Base-by-base conservation (phyloP, 2,329 filamentous ascomycete genomes). In the Trichoderma gracile region DNA sequence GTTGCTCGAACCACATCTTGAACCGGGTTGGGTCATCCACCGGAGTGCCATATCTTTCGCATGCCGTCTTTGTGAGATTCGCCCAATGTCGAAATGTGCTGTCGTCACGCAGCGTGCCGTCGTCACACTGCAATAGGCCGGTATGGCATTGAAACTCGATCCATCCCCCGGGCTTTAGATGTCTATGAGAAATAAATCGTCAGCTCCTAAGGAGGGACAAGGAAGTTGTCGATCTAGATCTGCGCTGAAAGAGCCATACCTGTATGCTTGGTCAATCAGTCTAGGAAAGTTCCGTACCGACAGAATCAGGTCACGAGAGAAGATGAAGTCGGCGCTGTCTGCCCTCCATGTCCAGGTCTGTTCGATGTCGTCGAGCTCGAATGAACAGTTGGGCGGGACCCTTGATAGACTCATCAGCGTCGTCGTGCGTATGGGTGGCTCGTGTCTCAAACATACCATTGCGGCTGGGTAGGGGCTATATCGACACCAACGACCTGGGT, bases 1-100 rank as follows among this genome's bases (percentile, higher is more conserved):
- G 79, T n/a, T 80, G 78, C 17, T 73, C 71, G 64, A 86, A 74
- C 65, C 77, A 76, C n/a, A 58, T 43, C 53, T 69, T 70, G 65
- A 69, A 74, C 9, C 67, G 65, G n/a, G 67, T 65, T 1, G 71
- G 72, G 23, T 71, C 71, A 57, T 69, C 68, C 10, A 74, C 65
- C 6, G 73, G 70, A 21, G 74, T 73, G 2, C 73, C 73, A 12
- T 73, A 67, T 47, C 71, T 71, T 21, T 38, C 56, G 60, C 70
- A 72, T 21, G 71, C 72, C 30, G 71, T 66, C 2, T 69, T 56
- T 17, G 74, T 68, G 17, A 73, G 67, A 64, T 67, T 66, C 2
- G 68, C 66, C 64, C 71, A 71, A 17, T 54, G 49, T 56, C 72
- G 58, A 12, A 75, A 56, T 2, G 69, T 64, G 9, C 68, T 71